Evolutionary conservation across 192 early-diverging fungal genomes (phyloP), one percentile per base, ranked within the genome.

Genomic region (Coemansia sp.): DNA sequence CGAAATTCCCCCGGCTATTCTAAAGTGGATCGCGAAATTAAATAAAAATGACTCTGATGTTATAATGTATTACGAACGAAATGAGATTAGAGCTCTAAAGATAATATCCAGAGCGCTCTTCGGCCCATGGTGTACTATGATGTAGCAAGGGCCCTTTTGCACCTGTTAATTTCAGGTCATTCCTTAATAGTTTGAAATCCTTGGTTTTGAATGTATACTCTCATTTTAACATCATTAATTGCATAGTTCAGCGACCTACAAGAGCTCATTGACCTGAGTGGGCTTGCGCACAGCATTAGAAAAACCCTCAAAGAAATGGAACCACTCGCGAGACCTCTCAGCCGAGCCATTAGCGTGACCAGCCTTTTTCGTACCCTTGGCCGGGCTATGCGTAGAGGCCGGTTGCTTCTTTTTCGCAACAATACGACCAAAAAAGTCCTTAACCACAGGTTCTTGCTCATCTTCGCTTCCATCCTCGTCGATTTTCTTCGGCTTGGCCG

Each of bases 261-360:
- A 59, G n/a, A 90, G 80, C 50, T 92, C 85, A 11, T 79, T 69
- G 39, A 94, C 76, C 31, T 82, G 76, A 16, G 93, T 85, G 1
- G 90, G 86, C 60, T 89, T 91, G 39, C 91, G 84, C 25, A 96
- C 93, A 12, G 94, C 94, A 70, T 96, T 95, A 5, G 93, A 93
- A 65, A 91, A 96, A 12, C 94, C 94, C 73, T 96, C 94, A 64
- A 94, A 90, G 68, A 85, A 95, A 70, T 88, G 84, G 85, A 89
- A 96, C 81, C 86, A 85, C 33, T 85, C 41, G 18, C 57, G 59
- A n/a, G 55, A 55, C 13, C 52, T 55, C 25, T 55, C 20, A 3
- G 59, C 50, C 21, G 63, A 7, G 2, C 7, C 66, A 33, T 71
- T 71, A 57, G 52, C 10, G 35, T 64, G 50, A 31, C 16, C 52